A percentile compares a stretch with the other conserved stretches of the same genome.
Conservation (phyloP, 192 early-diverging fungal genomes). For the Coemansia sp. region DNA sequence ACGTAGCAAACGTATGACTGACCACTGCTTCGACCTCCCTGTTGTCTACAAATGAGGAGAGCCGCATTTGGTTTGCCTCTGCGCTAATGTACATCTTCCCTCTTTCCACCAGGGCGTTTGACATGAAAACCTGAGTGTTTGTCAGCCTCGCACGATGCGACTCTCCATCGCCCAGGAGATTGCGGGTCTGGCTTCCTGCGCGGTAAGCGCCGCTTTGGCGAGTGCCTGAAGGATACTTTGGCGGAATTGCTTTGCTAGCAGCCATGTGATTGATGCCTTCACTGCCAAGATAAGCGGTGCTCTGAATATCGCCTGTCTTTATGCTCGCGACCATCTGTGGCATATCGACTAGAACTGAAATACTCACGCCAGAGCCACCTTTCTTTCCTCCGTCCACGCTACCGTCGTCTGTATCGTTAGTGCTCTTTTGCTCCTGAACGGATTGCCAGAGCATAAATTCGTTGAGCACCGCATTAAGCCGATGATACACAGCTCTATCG, state of each 20-base stretch:
- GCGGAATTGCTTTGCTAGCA: conserved; percentile 1
- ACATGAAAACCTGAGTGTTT: conserved; percentile 49
- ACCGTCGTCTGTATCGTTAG: neutral
- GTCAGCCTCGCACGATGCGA: conserved; percentile 34
- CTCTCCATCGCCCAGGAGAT: conserved; percentile 3
- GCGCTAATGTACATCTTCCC: conserved; percentile 46
- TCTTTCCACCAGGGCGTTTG: conserved; percentile 45
- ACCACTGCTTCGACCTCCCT: conserved; percentile 36
- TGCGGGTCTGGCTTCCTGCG: neutral
- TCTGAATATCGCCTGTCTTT: conserved; percentile 17
- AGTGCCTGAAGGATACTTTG: neutral
- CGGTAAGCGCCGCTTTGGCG: neutral
- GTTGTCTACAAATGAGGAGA: conserved; percentile 40
- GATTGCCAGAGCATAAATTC: conserved; percentile 56
- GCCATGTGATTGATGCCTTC: neutral
- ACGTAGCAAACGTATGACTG: conserved; percentile 49
- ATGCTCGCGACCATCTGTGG: conserved; percentile 38
- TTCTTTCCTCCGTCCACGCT: neutral
- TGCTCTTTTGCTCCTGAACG: conserved; percentile 31
- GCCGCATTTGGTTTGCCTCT: conserved; percentile 49
- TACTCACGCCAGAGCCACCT: conserved; percentile 7
- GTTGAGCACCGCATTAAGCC: conserved; percentile 48
- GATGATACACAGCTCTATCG: conserved; percentile 32
- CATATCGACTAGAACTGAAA: conserved; percentile 49
- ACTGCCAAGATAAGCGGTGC: neutral